These are phyloP conservation scores for Phialocephala sp. DNA, from an alignment of 2,329 filamentous ascomycete genomes.

Conservation along the genomic window DNA sequence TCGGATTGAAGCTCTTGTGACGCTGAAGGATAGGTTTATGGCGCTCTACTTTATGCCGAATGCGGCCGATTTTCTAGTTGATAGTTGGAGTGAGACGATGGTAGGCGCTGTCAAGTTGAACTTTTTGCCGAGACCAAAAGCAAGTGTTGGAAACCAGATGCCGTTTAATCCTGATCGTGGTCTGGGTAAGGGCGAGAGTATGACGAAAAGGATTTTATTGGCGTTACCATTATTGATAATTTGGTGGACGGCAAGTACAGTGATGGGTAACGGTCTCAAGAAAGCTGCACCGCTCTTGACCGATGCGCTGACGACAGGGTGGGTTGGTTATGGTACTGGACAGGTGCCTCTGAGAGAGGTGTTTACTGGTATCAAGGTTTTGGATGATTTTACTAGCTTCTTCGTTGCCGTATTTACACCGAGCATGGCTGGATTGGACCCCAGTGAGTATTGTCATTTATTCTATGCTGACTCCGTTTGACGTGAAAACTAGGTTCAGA, in stretches of 20 bases:
- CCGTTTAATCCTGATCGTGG: conserved; percentile 40
- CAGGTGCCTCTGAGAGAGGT: conserved; percentile 2
- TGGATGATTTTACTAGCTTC: conserved; percentile 16
- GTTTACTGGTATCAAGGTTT: conserved; percentile 4
- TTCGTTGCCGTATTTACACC: conserved; percentile 19
- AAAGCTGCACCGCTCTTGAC: not conserved
- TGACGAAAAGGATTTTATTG: conserved; percentile 24
- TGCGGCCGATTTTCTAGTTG: conserved; percentile 21
- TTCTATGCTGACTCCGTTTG: not conserved
- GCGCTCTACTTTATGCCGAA: conserved; percentile 18
- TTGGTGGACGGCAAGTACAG: not conserved
- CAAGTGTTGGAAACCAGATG: conserved; percentile 28
- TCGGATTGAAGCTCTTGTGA: conserved; percentile 27
- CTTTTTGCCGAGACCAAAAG: conserved; percentile 38
- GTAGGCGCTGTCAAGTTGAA: conserved; percentile 36
- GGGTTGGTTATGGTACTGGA: not conserved
- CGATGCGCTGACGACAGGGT: not conserved
- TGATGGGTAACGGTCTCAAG: not conserved
- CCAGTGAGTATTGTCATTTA: conserved; percentile 2
- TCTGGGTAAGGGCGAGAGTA: conserved; percentile 34
- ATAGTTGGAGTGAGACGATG: conserved; percentile 19
- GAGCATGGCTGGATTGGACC: conserved; percentile 16
- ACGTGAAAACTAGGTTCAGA: not conserved
- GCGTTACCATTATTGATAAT: conserved; percentile 26
- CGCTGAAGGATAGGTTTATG: conserved; percentile 18